These are phyloP conservation scores for Trichodelitschia bisporula DNA, from an alignment of 495 filamentous ascomycete species.

Conservation along the genomic window DNA sequence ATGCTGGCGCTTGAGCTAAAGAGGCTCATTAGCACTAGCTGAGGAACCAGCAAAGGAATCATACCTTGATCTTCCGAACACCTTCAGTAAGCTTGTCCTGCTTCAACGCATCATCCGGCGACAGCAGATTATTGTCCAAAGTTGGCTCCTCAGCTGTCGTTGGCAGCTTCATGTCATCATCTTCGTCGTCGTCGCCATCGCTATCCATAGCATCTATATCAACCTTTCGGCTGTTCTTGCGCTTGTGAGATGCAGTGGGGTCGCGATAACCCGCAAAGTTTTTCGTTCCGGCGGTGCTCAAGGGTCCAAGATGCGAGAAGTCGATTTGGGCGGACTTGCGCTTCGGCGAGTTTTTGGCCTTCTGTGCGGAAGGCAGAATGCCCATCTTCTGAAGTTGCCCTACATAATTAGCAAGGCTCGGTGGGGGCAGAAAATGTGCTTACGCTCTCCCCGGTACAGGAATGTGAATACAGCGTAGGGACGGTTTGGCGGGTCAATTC, in stretches of 20 bases:
- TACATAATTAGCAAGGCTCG: slow-evolving; percentile 14
- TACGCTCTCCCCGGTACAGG: slow-evolving; percentile 88
- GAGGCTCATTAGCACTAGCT: slow-evolving; percentile 1
- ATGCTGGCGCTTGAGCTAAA: slow-evolving; percentile 83
- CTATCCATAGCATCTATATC: slow-evolving; percentile 53
- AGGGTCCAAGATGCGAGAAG: slow-evolving; percentile 60
- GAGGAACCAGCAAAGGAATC: slow-evolving; percentile 10
- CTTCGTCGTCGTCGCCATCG: slow-evolving; percentile 36
- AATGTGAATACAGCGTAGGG: slow-evolving; percentile 96
- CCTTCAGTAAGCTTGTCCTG: slow-evolving; percentile 77
- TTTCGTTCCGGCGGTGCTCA: slow-evolving; percentile 45
- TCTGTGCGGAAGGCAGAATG: slow-evolving; percentile 39
- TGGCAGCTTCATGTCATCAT: slow-evolving; percentile 44
- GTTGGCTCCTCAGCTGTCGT: too few species aligned
- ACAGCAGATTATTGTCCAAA: slow-evolving; percentile 34
- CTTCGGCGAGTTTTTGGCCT: slow-evolving; percentile 30
- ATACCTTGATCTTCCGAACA: slow-evolving; percentile 75
- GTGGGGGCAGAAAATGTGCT: slow-evolving; percentile 16
- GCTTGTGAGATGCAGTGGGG: slow-evolving; percentile 20
- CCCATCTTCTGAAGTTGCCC: slow-evolving; percentile 91
- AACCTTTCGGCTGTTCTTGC: slow-evolving; percentile 27
- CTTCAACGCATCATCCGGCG: slow-evolving; percentile 56
- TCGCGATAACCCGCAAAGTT: slow-evolving; percentile 87
- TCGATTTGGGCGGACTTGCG: slow-evolving; percentile 55
- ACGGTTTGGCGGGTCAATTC: slow-evolving; percentile 86